Conservation (phyloP, 1,284 basidiomycete genomes). For the Heimioporus punctisporus region DNA sequence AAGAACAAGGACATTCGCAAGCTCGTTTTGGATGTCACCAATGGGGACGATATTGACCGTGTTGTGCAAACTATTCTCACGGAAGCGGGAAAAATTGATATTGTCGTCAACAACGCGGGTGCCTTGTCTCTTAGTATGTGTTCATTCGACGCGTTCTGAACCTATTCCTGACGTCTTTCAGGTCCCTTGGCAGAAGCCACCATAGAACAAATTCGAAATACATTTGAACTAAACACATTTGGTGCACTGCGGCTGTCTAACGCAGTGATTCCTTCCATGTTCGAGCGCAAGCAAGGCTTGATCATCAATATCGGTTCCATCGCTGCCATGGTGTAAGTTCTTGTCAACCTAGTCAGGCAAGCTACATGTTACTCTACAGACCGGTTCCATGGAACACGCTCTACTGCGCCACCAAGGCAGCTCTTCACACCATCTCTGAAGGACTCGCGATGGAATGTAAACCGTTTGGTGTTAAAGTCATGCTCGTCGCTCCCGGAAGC, state of each 20-base stretch:
- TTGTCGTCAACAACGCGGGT: slow-evolving; percentile 73
- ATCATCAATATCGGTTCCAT: slow-evolving; percentile 79
- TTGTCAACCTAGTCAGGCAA: not conserved
- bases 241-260: slow-evolving; percentile 62
- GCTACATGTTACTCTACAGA: slow-evolving; percentile 35
- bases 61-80: slow-evolving; percentile 46
- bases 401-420: slow-evolving; percentile 71
- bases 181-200: slow-evolving; percentile 66
- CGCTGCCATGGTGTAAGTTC: slow-evolving; percentile 57
- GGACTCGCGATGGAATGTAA: slow-evolving; percentile 71
- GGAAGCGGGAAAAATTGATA: slow-evolving; percentile 56
- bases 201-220: slow-evolving; percentile 49
- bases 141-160: not conserved
- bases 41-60: slow-evolving; percentile 47
- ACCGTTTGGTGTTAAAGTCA: slow-evolving; percentile 63
- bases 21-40: slow-evolving; percentile 54
- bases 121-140: slow-evolving; percentile 40
- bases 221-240: slow-evolving; percentile 69
- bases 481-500: slow-evolving; percentile 61
- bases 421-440: slow-evolving; percentile 60
- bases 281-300: slow-evolving; percentile 54
- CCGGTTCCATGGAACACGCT: slow-evolving; percentile 71
- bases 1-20: slow-evolving; percentile 41
- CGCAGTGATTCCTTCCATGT: slow-evolving; percentile 75
- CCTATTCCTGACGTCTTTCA: slow-evolving; percentile 23